Percentiles rank a stretch among this genome's conserved stretches.
phyloP scores from a whole-genome alignment of 805 yeast genomes.

The Nakazawaea wickerhamii region DNA sequence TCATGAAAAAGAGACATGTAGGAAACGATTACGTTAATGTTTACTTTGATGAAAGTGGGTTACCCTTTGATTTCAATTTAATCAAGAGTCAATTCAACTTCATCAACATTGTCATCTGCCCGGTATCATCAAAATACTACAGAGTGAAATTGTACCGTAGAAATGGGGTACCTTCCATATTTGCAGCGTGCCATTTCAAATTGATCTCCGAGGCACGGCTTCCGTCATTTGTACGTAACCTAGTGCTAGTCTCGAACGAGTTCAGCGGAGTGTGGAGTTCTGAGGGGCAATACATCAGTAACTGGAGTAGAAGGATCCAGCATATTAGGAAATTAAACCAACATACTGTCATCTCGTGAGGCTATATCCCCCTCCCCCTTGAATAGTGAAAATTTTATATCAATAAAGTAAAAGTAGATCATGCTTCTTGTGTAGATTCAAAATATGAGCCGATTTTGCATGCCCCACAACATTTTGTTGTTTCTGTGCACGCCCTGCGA shows the following conservation, averaged over 20 bases:
- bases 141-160: slow-evolving; percentile 61
- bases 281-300: slow-evolving; percentile 48
- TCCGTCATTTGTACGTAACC: slow-evolving; percentile 59
- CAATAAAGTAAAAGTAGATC: too few relatives aligned
- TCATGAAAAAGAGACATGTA: slow-evolving; percentile 73
- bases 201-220: slow-evolving; percentile 55
- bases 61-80: slow-evolving; percentile 61
- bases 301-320: slow-evolving; percentile 63
- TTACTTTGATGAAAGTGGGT: slow-evolving; percentile 71
- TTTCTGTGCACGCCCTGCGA: too few relatives aligned
- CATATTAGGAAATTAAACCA: slow-evolving; percentile 38
- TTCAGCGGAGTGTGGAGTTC: slow-evolving; percentile 76
- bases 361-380: neutral
- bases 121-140: slow-evolving; percentile 45
- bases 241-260: slow-evolving; percentile 59
- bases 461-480: too few relatives aligned
- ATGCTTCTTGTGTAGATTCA: too few relatives aligned
- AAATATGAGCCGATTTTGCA: too few relatives aligned
- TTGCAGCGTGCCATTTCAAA: slow-evolving; percentile 73
- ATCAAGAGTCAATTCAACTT: slow-evolving; percentile 79
- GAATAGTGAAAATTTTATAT: neutral
- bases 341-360: neutral
- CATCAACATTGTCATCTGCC: slow-evolving; percentile 72
- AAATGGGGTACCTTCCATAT: slow-evolving; percentile 68
- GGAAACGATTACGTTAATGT: slow-evolving; percentile 83